These are phyloP conservation scores for Tricharina praecox DNA, from an alignment of 495 filamentous ascomycete species.

Conservation along the genomic window DNA sequence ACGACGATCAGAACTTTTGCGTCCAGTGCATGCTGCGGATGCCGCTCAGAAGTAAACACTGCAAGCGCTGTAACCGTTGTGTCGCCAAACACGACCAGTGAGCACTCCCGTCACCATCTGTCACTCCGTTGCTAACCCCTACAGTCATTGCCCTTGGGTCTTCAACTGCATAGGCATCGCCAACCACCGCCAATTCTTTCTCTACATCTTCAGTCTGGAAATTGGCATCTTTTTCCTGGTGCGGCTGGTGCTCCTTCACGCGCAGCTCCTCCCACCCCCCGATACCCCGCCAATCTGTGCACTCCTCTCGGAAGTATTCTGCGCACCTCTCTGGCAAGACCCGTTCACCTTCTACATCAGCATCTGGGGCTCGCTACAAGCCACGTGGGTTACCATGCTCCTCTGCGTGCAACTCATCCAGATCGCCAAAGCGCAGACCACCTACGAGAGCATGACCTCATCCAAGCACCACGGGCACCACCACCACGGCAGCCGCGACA, in stretches of 20 bases:
- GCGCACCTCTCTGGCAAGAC: constrained; percentile 57
- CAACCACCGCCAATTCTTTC: constrained; percentile 86
- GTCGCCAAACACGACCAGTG: constrained; percentile 96
- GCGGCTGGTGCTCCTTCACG: constrained; percentile 10
- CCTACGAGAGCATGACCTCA: constrained; percentile 83
- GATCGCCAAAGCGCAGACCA: constrained; percentile 78
- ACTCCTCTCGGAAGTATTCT: constrained; percentile 55
- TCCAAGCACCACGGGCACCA: constrained; percentile 34
- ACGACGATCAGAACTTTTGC: constrained; percentile 88
- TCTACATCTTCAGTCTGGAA: constrained; percentile 66
- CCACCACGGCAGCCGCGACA: constrained; percentile 20
- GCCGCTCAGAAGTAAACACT: constrained; percentile 89
- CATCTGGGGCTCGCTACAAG: constrained; percentile 63
- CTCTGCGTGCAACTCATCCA: constrained; percentile 82
- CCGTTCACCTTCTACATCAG: constrained; percentile 63
- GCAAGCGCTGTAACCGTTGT: constrained; percentile 73
- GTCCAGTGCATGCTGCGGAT: constrained; percentile 81
- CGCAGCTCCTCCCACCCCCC: constrained; percentile 6
- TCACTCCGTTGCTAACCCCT: constrained; percentile 29
- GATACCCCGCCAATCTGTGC: constrained; percentile 40
- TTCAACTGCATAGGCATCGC: constrained; percentile 90
- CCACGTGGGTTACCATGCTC: constrained; percentile 91
- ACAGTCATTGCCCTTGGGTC: constrained; percentile 95
- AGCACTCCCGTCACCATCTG: constrained; percentile 26
- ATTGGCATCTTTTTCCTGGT: constrained; percentile 46